phyloP scores from a whole-genome alignment of 2,329 filamentous ascomycete species.

The Daldinia sp. region DNA sequence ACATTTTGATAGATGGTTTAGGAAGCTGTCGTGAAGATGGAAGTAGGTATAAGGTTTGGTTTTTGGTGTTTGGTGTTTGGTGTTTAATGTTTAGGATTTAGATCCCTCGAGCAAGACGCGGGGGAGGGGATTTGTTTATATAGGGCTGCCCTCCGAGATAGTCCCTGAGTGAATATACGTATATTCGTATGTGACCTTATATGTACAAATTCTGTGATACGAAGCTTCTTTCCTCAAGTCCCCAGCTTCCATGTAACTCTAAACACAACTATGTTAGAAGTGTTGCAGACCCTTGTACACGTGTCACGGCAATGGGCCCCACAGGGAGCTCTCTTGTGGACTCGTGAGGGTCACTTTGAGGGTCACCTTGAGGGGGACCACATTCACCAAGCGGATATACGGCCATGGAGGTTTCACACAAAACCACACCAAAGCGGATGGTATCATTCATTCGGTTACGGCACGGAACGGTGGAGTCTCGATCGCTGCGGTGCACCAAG shows the following conservation, averaged over 20 bases:
- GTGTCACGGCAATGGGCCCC: slow-evolving; percentile 12
- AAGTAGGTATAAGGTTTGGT: not conserved
- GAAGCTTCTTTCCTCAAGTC: not conserved
- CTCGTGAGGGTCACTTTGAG: not conserved
- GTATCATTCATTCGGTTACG: slow-evolving; percentile 8
- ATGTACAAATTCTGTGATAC: not conserved
- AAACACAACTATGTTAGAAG: slow-evolving; percentile 2
- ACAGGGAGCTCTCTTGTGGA: slow-evolving; percentile 12
- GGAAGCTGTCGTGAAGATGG: not conserved
- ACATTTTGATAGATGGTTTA: slow-evolving; percentile 51
- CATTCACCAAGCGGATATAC: slow-evolving; percentile 11
- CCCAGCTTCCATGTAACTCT: slow-evolving; percentile 9
- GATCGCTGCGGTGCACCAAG: not conserved
- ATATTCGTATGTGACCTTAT: not conserved
- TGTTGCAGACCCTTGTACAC: slow-evolving; percentile 12
- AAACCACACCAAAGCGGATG: slow-evolving; percentile 11
- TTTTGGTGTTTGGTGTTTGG: not conserved
- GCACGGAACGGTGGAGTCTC: slow-evolving; percentile 6
- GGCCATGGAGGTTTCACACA: slow-evolving; percentile 13
- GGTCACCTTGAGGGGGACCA: not conserved
- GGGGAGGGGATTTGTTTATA: slow-evolving; percentile 4
- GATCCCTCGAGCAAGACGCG: not conserved
- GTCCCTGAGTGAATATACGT: not conserved
- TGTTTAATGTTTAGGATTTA: not conserved
- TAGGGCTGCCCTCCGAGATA: not conserved